Percentiles rank a stretch among this genome's conserved stretches.
These are phyloP conservation scores for Mycena maculata DNA, from an alignment of 768 basidiomycete genomes.

Conservation along the genomic window DNA sequence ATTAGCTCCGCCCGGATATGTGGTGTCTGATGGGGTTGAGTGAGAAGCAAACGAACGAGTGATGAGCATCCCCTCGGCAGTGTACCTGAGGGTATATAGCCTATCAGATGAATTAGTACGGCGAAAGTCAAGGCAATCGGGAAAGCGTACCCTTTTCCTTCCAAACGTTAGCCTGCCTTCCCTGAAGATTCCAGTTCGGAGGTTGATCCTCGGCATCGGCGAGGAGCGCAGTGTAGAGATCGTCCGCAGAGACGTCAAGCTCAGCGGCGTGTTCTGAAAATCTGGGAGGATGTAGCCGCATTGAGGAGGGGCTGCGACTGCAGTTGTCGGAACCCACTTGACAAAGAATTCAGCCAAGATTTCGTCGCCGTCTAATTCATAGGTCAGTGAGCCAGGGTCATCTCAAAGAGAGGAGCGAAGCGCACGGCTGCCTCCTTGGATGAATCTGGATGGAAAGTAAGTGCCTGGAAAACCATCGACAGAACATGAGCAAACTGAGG, in stretches of 20 bases:
- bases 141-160: slow-evolving; percentile 58
- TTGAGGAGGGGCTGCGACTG: neutral
- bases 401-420: slow-evolving; percentile 15
- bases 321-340: slow-evolving; percentile 52
- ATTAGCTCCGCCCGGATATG: slow-evolving; percentile 63
- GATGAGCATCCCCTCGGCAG: neutral
- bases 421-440: slow-evolving; percentile 72
- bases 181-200: slow-evolving; percentile 72
- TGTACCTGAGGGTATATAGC: slow-evolving; percentile 39
- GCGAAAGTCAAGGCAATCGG: neutral
- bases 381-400: neutral
- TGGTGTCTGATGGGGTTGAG: slow-evolving; percentile 44
- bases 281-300: slow-evolving; percentile 48
- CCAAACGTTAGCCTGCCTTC: slow-evolving; percentile 68
- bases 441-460: slow-evolving; percentile 22
- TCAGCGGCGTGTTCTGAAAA: slow-evolving; percentile 61
- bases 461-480: neutral
- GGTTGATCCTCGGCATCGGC: slow-evolving; percentile 70
- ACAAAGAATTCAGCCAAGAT: slow-evolving; percentile 75
- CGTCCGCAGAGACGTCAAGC: slow-evolving; percentile 59
- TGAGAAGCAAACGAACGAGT: neutral
- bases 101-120: slow-evolving; percentile 13
- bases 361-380: slow-evolving; percentile 65
- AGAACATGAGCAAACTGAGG: slow-evolving; percentile 61
- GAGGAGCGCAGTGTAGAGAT: slow-evolving; percentile 67